Conservation (phyloP, 73 alveolate genomes). For the Effrenium voratum region DNA sequence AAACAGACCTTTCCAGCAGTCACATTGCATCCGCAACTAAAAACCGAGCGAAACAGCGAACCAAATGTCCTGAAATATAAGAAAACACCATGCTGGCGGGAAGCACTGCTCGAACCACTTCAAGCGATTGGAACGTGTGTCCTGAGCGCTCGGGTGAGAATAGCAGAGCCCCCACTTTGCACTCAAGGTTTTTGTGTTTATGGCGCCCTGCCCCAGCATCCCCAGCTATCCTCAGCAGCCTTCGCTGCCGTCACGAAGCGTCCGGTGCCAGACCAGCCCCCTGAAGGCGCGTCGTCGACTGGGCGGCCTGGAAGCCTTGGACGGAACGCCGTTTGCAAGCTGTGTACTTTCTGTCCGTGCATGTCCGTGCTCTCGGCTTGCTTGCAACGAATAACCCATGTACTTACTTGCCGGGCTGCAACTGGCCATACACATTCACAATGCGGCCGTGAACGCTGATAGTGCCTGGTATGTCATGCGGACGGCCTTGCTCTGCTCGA, state of each 20-base stretch:
- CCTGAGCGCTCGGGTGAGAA: not conserved
- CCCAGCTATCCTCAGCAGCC: slow-evolving; percentile 37
- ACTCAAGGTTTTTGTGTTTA: not conserved
- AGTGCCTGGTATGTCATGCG: slow-evolving; percentile 85
- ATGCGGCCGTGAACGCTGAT: slow-evolving; percentile 63
- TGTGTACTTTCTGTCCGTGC: no score
- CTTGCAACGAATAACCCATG: no score
- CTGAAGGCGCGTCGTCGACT: slow-evolving; percentile 84
- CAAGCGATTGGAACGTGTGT: slow-evolving; percentile 61
- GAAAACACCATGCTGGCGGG: not conserved
- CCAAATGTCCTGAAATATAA: not conserved
- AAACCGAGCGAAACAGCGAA: not conserved
- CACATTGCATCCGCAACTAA: no score
- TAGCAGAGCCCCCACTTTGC: not conserved
- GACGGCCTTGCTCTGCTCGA: slow-evolving; percentile 52
- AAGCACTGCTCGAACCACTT: slow-evolving; percentile 58
- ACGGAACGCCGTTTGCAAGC: no score
- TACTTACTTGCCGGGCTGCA: slow-evolving; percentile 1
- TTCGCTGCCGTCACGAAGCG: slow-evolving; percentile 11
- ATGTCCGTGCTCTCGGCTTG: no score
- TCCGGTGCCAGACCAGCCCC: slow-evolving; percentile 77
- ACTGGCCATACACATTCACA: slow-evolving; percentile 71
- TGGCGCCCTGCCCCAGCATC: not conserved
- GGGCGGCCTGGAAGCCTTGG: slow-evolving; percentile 85
- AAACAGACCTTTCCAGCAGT: no score